Conservation (phyloP, 495 filamentous ascomycete species). For the Annulohypoxylon nitens region DNA sequence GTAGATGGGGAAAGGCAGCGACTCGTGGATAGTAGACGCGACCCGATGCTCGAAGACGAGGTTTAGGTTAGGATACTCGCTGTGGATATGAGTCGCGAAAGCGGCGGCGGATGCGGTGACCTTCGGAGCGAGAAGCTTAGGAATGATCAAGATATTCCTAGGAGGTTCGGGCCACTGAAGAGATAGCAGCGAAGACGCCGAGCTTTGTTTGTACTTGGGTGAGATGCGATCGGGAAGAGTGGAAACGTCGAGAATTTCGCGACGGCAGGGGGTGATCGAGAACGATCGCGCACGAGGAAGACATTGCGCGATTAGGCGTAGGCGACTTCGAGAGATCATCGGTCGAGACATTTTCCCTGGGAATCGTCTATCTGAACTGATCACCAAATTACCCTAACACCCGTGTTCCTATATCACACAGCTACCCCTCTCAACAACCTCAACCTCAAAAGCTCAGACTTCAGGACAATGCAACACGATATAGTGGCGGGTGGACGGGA, state of each 20-base stretch:
- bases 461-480: not conserved
- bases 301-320: constrained; percentile 10
- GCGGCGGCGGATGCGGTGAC: constrained; percentile 80
- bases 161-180: constrained; percentile 91
- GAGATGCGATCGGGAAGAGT: constrained; percentile 66
- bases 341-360: constrained; percentile 26
- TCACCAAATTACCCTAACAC: not conserved
- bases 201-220: constrained; percentile 63
- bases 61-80: constrained; percentile 82
- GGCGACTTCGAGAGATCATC: constrained; percentile 1
- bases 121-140: constrained; percentile 79
- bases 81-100: constrained; percentile 84
- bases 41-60: constrained; percentile 85
- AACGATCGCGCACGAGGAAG: constrained; percentile 54
- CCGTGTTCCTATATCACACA: constrained; percentile 1
- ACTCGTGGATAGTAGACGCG: constrained; percentile 78
- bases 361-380: not conserved
- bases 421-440: not conserved
- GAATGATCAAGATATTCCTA: constrained; percentile 89
- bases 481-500: constrained; percentile 10
- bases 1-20: constrained; percentile 83
- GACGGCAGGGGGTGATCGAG: constrained; percentile 55
- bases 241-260: constrained; percentile 64
- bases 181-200: constrained; percentile 74
- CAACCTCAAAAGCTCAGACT: not conserved